These are phyloP conservation scores for Curvularia lunata DNA, from an alignment of 2,329 filamentous ascomycete species.

Conservation along the genomic window DNA sequence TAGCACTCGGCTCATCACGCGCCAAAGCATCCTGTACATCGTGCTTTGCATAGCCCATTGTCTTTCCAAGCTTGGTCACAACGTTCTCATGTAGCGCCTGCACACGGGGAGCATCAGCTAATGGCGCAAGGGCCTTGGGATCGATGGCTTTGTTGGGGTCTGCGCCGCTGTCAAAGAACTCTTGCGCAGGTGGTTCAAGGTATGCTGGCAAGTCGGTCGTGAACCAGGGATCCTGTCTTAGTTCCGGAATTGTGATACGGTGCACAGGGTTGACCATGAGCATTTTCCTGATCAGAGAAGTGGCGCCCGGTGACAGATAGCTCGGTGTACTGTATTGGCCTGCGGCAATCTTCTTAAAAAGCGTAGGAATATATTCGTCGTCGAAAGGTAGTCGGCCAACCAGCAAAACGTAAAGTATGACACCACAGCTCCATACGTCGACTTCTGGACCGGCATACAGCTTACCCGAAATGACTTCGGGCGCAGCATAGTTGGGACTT, in stretches of 20 bases:
- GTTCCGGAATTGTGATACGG: slow-evolving; percentile 91
- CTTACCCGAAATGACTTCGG: slow-evolving; percentile 97
- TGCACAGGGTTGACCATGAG: slow-evolving; percentile 93
- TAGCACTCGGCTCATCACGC: slow-evolving; percentile 91
- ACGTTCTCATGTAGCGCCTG: slow-evolving; percentile 92
- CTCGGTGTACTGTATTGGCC: slow-evolving; percentile 91
- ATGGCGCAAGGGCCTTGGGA: slow-evolving; percentile 78
- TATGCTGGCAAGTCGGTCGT: slow-evolving; percentile 84
- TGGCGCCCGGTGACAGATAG: slow-evolving; percentile 87
- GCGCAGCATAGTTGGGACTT: slow-evolving; percentile 96
- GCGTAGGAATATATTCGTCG: slow-evolving; percentile 95
- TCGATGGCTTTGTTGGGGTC: slow-evolving; percentile 92
- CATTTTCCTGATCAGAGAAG: slow-evolving; percentile 86
- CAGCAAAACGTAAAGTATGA: slow-evolving; percentile 75
- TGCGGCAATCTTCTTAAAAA: slow-evolving; percentile 97
- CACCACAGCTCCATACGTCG: slow-evolving; percentile 96
- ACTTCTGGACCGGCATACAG: slow-evolving; percentile 97
- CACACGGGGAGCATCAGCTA: slow-evolving; percentile 73
- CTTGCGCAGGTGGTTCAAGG: slow-evolving; percentile 83
- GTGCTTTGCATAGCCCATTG: slow-evolving; percentile 94
- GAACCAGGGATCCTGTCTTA: slow-evolving; percentile 94
- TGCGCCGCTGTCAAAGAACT: slow-evolving; percentile 92
- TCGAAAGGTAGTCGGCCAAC: slow-evolving; percentile 84
- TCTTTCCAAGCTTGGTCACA: slow-evolving; percentile 94
- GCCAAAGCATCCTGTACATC: slow-evolving; percentile 94